phyloP scores from a whole-genome alignment of 1,284 basidiomycete species.

The Somion occarium region DNA sequence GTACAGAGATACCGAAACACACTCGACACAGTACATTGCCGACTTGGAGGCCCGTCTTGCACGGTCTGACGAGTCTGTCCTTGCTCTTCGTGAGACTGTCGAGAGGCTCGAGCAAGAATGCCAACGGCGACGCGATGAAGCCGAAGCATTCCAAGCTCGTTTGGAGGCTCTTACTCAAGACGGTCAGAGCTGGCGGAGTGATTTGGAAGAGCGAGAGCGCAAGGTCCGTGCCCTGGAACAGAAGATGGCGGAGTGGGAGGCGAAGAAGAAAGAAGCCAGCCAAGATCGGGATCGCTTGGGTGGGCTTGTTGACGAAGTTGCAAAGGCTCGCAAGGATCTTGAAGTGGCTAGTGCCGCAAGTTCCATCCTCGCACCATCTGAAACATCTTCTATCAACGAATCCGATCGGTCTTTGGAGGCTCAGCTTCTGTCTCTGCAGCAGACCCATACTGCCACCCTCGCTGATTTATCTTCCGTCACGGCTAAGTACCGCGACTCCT shows the following conservation, averaged over 20 bases:
- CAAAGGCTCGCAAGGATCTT: constrained; percentile 60
- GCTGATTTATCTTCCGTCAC: constrained; percentile 76
- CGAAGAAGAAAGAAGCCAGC: constrained; percentile 58
- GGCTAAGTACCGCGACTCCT: constrained; percentile 82
- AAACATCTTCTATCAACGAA: constrained; percentile 20
- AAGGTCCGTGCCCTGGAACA: constrained; percentile 72
- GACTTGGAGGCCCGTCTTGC: constrained; percentile 84
- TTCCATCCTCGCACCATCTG: constrained; percentile 20
- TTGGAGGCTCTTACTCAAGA: constrained; percentile 68
- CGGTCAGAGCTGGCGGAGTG: constrained; percentile 69
- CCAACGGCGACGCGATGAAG: constrained; percentile 63
- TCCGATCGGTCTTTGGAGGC: constrained; percentile 39
- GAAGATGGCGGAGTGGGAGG: constrained; percentile 73
- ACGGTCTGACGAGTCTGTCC: constrained; percentile 73
- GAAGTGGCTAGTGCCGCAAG: constrained; percentile 34
- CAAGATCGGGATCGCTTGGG: constrained; percentile 63
- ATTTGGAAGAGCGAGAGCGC: constrained; percentile 78
- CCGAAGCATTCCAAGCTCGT: constrained; percentile 67
- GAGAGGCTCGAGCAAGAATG: constrained; percentile 77
- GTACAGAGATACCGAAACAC: constrained; percentile 72
- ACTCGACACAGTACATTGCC: constrained; percentile 78
- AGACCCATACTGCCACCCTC: constrained; percentile 75
- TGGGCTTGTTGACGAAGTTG: constrained; percentile 64
- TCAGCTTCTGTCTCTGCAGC: constrained; percentile 63
- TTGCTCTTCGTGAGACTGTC: constrained; percentile 65